Evolutionary conservation across 106 monocot species (phyloP), one percentile per base, ranked within the genome.

Genomic region (Dendrobium catenatum): DNA sequence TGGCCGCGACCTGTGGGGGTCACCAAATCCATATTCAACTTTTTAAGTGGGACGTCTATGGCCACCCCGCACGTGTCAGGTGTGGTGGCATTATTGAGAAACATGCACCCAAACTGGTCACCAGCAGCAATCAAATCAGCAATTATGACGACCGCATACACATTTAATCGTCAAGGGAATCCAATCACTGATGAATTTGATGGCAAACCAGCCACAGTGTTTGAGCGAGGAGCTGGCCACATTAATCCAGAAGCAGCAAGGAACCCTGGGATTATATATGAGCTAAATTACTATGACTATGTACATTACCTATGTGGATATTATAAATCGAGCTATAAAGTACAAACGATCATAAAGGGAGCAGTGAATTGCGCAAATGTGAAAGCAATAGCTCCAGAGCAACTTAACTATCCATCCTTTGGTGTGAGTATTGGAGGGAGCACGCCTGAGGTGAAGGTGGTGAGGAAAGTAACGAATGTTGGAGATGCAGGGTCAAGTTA

Each of bases 31-130:
- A 13, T 54, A 2, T 89, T 77, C 81, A 86, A 83, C 79, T 79
- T 89, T 61, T 27, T 79, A 11, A 83, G 83, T 29, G 86, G 89
- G 0, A 89, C 89, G 5, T 89, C 86, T 31, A 89, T 89, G 89
- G 82, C 89, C 0, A 79, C 86, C 37, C 86, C 84, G 5, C 89
- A 89, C 59, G 83, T 86, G 4, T 68, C 84, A 48, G 86, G 86
- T 29, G 55, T 89, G 15, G 86, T 80, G 26, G 82, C 89, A 13
- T 61, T 89, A 26, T 42, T 89, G 49, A 84, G 77, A 48, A 77
- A 68, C 13, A 64, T 67, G 41, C 79, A 86, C 18, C 86, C 79
- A 11, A 77, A 84, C 1, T 86, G 89, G 86, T 82, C 86, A 42
- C 89, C 89, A 13, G 84, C 84, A 59, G 84, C 77, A 16, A 54